phyloP scores from a whole-genome alignment of 305 asterid genomes.

The Petunia hybrid region DNA sequence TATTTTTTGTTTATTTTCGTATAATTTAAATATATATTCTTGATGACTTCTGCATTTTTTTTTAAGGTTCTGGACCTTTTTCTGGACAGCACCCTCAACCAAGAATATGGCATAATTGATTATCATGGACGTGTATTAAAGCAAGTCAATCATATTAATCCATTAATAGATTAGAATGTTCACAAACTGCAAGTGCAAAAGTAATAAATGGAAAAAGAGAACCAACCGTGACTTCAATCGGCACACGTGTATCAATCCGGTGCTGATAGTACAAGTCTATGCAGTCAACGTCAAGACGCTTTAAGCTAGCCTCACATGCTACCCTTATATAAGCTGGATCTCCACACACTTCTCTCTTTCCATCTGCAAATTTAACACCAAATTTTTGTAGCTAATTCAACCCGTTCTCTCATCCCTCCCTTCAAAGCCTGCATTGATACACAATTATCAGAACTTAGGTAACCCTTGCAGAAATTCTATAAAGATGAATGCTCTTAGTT shows the following conservation, averaged over 20 bases:
- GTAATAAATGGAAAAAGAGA: neutral
- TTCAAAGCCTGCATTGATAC: conserved; percentile 45
- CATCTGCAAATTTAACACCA: conserved; percentile 39
- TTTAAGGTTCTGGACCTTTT: too few relatives aligned
- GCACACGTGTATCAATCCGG: conserved; percentile 43
- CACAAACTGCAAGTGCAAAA: neutral
- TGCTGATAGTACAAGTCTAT: conserved; percentile 51
- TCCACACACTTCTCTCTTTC: conserved; percentile 38
- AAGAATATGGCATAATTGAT: too few relatives aligned
- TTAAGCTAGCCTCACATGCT: conserved; percentile 52
- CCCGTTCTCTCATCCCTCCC: conserved; percentile 43
- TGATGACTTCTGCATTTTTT: too few relatives aligned
- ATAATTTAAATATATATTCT: too few relatives aligned
- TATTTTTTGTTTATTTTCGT: too few relatives aligned
- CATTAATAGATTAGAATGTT: too few relatives aligned
- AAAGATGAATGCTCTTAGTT: neutral
- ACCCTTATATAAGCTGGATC: conserved; percentile 49
- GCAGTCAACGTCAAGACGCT: conserved; percentile 45
- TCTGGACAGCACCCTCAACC: too few relatives aligned
- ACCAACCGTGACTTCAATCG: conserved; percentile 51
- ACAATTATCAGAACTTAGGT: neutral
- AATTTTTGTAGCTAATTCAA: conserved; percentile 47
- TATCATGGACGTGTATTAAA: too few relatives aligned
- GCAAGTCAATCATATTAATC: too few relatives aligned
- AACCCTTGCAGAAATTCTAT: neutral